Percentiles rank a stretch among this genome's conserved stretches.
phyloP scores from a whole-genome alignment of 139 green algal species.

The Coelastrella sp. region DNA sequence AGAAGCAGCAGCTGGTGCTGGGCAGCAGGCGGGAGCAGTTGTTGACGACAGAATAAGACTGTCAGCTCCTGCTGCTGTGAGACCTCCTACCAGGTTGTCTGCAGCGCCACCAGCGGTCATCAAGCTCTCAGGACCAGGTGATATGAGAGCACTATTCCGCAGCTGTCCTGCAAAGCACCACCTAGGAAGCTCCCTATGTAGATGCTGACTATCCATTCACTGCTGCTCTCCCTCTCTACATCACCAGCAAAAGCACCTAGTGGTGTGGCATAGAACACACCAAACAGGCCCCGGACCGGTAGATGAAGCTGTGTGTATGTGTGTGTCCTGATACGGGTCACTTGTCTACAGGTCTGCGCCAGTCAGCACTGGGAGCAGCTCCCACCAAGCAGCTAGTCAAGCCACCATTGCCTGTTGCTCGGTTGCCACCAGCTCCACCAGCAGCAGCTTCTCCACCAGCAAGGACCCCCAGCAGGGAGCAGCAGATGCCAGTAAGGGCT shows the following conservation, averaged over 20 bases:
- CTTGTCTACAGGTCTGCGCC: slow-evolving; percentile 1
- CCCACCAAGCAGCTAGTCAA: no score
- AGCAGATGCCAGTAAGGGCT: slow-evolving; percentile 6
- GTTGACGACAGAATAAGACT: slow-evolving; percentile 4
- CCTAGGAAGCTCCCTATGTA: no score
- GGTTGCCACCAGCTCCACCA: background rate
- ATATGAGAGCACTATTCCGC: no score
- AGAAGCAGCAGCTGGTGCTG: slow-evolving; percentile 6
- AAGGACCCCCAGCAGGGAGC: slow-evolving; percentile 7
- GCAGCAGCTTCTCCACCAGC: background rate
- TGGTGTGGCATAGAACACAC: no score
- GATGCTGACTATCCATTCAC: no score
- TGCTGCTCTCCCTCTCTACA: no score
- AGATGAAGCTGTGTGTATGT: no score
- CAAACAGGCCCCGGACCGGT: no score
- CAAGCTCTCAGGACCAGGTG: slow-evolving; percentile 22
- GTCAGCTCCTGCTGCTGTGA: slow-evolving; percentile 12
- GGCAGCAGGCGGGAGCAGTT: background rate
- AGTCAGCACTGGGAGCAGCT: background rate
- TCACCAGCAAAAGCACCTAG: no score
- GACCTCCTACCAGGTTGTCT: slow-evolving; percentile 3
- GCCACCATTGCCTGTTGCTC: background rate
- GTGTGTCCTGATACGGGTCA: no score
- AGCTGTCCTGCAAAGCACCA: no score
- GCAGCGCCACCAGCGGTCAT: slow-evolving; percentile 2